Percentiles rank a stretch among this genome's conserved stretches.
phyloP scores from a whole-genome alignment of 768 basidiomycete genomes.

The Cystofilobasidium bisporidii region DNA sequence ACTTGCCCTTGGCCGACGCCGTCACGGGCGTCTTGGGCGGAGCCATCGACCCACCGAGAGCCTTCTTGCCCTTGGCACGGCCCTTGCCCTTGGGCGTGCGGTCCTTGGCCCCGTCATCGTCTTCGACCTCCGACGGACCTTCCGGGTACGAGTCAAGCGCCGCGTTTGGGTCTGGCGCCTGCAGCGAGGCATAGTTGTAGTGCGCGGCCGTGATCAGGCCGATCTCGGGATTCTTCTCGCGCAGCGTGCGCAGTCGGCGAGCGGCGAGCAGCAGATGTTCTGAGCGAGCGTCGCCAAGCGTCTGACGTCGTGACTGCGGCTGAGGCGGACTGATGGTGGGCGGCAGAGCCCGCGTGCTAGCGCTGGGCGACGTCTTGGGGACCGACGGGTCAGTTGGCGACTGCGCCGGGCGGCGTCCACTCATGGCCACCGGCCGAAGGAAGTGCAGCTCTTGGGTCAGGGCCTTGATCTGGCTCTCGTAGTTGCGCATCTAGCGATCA shows the following conservation, averaged over 20 bases:
- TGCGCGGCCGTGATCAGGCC: slow-evolving; percentile 17
- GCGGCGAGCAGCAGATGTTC: slow-evolving; percentile 27
- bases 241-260: slow-evolving; percentile 23
- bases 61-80: background rate
- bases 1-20: background rate
- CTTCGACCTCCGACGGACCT: background rate
- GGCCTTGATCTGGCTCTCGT: slow-evolving; percentile 13
- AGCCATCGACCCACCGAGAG: background rate
- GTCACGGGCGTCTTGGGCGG: background rate
- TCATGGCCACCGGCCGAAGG: slow-evolving; percentile 18
- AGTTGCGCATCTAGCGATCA: slow-evolving; percentile 15
- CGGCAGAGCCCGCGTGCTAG: background rate
- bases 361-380: background rate
- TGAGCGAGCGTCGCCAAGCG: slow-evolving; percentile 22
- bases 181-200: slow-evolving; percentile 8
- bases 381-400: background rate
- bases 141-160: background rate
- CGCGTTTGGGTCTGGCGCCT: background rate
- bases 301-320: slow-evolving; percentile 14
- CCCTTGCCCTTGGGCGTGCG: slow-evolving; percentile 8
- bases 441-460: slow-evolving; percentile 27
- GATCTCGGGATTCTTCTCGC: slow-evolving; percentile 16
- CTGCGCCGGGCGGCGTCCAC: slow-evolving; percentile 9
- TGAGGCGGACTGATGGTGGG: slow-evolving; percentile 6
- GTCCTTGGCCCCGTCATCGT: background rate